Base-by-base conservation (phyloP, 2,329 filamentous ascomycete genomes). In the Fusarium torulosum region DNA sequence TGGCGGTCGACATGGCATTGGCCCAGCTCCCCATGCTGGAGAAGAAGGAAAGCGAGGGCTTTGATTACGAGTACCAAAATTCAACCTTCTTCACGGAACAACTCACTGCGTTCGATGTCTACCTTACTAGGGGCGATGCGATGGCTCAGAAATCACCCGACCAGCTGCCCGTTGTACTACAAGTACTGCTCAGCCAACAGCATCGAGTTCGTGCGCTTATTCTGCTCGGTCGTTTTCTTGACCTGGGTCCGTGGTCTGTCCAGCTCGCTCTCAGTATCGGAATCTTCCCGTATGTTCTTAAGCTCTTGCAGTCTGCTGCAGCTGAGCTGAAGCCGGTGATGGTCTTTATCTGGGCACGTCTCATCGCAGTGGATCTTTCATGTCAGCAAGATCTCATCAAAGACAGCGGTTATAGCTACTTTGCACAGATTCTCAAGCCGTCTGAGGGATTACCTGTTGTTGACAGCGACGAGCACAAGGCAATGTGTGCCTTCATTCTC, bases 291-390 rank as follows among this genome's bases (percentile, higher is more conserved):
- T 99, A 99, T 75, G 96, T 99, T n/a, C 83, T 99, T 33, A 99
- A 99, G 79, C 84, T 99, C 25, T 83, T 99, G 19, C 96, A 99
- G 77, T 98, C 96, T 6, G 95, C 96, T 45, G 96, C 96, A 0
- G 88, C 93, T 45, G 96, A 99, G 78, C 82, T 99, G 64, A 98
- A 98, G 75, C 95, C 96, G 0, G 94, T 98, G 62, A 98, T 99
- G 96, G 94, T 99, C 7, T 99, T 98, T 78, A 99, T 99, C 66
- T 99, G 96, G 96, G 94, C 96, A 7, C 88, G 96, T 47, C 93
- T 99, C 42, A 88, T 99, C 67, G 96, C 96, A 9, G 96, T 99
- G 7, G 96, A 99, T 75, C 90, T 96, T 61, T 93, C 92, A 2
- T 97, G 96, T 75, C 96, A 99, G 78, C 90, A 90, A 65, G 96